Conservation (phyloP, 1,284 basidiomycete species). For the Trametes polyzona region DNA sequence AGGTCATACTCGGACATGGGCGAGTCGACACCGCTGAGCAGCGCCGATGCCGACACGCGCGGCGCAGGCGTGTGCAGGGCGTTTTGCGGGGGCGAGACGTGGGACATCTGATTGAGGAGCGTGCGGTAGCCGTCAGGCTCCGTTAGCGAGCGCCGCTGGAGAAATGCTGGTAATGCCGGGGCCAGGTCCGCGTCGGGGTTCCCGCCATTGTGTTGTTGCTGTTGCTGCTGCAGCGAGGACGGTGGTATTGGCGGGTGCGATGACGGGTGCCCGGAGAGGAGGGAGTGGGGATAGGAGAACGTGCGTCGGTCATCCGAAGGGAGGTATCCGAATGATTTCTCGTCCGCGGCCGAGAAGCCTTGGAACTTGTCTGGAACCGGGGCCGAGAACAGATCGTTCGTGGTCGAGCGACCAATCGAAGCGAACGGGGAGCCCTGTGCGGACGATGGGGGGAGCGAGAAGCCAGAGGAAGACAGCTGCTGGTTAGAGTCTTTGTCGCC, state of each 20-base stretch:
- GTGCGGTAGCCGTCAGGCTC: conserved; percentile 52
- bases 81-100: conserved; percentile 18
- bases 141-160: conserved; percentile 51
- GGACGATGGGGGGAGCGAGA: conserved; percentile 40
- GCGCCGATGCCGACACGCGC: conserved; percentile 18
- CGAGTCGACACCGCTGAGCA: conserved; percentile 16
- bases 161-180: conserved; percentile 30
- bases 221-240: conserved; percentile 22
- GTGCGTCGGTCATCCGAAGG: conserved; percentile 46
- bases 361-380: conserved; percentile 31
- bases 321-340: conserved; percentile 35
- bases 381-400: conserved; percentile 44
- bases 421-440: conserved; percentile 43
- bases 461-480: conserved; percentile 42
- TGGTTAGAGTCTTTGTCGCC: conserved; percentile 54
- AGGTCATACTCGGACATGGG: conserved; percentile 22
- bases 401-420: conserved; percentile 42
- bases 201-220: background rate
- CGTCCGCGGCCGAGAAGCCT: conserved; percentile 35
- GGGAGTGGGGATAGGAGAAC: conserved; percentile 48
- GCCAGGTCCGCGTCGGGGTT: conserved; percentile 13
- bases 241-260: conserved; percentile 33
- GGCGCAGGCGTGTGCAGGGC: conserved; percentile 19
- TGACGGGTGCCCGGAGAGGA: conserved; percentile 44
- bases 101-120: conserved; percentile 25